phyloP scores from a whole-genome alignment of 78 protist genomes.

The Anaeramoeba flamelloides region DNA sequence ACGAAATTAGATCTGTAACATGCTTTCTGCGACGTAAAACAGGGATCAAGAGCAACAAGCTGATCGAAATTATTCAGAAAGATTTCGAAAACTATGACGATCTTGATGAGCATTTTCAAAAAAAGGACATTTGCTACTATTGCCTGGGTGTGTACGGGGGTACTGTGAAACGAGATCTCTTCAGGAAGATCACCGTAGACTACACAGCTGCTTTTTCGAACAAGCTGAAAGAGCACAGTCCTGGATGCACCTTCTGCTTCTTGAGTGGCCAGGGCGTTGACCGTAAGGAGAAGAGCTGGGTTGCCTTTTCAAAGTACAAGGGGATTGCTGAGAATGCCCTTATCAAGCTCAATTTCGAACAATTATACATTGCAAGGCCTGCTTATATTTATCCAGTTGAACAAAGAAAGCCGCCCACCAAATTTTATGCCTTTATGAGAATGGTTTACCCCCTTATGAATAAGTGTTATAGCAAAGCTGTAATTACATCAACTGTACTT shows the following conservation, averaged over 20 bases:
- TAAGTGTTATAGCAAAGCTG: not conserved
- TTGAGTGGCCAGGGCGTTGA: not conserved
- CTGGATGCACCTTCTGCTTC: not conserved
- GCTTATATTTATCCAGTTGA: not conserved
- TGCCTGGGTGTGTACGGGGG: not conserved
- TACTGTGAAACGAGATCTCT: not conserved
- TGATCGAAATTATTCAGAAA: not conserved
- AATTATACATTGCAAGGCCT: not conserved
- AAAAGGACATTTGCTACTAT: not conserved
- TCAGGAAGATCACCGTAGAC: not conserved
- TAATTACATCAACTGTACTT: not conserved
- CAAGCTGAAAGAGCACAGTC: not conserved
- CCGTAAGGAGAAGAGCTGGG: not conserved
- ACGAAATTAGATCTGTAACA: not conserved
- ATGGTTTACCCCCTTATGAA: not conserved
- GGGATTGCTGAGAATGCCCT: not conserved
- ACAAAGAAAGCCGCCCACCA: not conserved
- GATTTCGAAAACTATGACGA: not conserved
- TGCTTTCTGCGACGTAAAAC: not conserved
- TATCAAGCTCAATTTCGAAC: not conserved
- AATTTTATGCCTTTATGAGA: not conserved
- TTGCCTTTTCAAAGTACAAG: not conserved
- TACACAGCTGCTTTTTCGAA: not conserved
- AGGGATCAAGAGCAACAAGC: not conserved
- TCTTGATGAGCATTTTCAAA: slow-evolving; percentile 1